Conservation (phyloP, 345 rosid species). For the Acer negundo region DNA sequence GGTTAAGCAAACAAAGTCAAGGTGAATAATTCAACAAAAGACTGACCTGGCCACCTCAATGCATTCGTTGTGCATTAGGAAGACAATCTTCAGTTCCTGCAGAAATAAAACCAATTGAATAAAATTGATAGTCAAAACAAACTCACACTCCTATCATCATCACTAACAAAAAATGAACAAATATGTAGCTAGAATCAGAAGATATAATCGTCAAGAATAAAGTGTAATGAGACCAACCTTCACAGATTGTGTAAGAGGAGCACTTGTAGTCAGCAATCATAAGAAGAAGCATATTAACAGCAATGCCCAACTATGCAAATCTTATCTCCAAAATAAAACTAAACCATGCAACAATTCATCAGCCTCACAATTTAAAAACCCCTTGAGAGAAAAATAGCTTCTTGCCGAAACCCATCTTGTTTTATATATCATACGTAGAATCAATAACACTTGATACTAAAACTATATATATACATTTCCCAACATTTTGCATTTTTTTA, state of each 20-base stretch:
- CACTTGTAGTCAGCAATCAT: constrained; percentile 50
- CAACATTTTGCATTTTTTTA: too few relatives aligned
- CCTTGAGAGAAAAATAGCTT: background rate
- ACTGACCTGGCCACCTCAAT: constrained; percentile 87
- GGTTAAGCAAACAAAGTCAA: background rate
- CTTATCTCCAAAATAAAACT: background rate
- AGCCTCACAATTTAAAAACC: background rate
- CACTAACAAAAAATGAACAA: background rate
- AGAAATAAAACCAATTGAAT: constrained; percentile 19
- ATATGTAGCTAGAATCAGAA: background rate
- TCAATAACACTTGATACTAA: background rate
- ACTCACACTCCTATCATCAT: background rate
- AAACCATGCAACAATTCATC: background rate
- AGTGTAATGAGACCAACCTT: constrained; percentile 47
- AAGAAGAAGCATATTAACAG: constrained; percentile 15
- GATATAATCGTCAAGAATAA: background rate
- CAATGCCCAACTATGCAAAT: constrained; percentile 6
- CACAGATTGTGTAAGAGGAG: constrained; percentile 71
- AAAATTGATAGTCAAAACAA: constrained; percentile 2
- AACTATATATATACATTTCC: background rate
- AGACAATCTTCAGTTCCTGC: constrained; percentile 82
- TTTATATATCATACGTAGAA: too few relatives aligned
- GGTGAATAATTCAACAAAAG: constrained; percentile 1
- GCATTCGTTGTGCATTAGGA: constrained; percentile 75
- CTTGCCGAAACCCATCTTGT: too few relatives aligned